Percentiles rank a stretch among this genome's conserved stretches.
Conservation (phyloP, 2,329 filamentous ascomycete species). For the Penicillium sclerotigenum region DNA sequence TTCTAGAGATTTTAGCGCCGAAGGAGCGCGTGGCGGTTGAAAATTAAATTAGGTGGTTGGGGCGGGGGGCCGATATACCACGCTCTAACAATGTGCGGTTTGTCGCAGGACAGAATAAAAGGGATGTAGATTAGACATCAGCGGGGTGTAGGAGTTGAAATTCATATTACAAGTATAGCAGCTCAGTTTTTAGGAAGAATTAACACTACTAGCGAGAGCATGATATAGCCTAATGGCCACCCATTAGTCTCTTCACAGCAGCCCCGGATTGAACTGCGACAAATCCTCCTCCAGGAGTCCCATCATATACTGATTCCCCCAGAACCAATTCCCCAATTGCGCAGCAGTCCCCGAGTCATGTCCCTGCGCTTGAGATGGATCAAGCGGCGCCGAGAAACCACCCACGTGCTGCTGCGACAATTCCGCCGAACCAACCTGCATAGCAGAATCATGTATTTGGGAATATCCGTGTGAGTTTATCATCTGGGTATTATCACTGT, state of each 20-base stretch:
- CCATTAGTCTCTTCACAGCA: not conserved
- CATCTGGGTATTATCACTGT: not conserved
- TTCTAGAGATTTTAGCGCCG: too few species aligned
- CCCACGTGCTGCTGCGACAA: not conserved
- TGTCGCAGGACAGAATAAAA: too few species aligned
- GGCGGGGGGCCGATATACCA: too few species aligned
- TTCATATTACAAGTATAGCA: not conserved
- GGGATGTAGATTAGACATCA: not conserved
- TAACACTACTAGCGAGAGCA: not conserved
- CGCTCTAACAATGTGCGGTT: too few species aligned
- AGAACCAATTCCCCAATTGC: constrained; percentile 64
- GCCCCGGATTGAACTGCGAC: constrained; percentile 28
- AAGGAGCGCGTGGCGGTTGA: too few species aligned
- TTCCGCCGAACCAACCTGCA: constrained; percentile 1
- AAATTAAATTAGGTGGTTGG: too few species aligned
- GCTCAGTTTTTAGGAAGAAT: not conserved
- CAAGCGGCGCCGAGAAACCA: constrained; percentile 3
- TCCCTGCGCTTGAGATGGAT: constrained; percentile 16
- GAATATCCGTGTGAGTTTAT: not conserved
- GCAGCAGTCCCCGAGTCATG: constrained; percentile 1
- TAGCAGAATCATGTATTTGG: constrained; percentile 7
- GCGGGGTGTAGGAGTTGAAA: not conserved
- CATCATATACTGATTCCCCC: constrained; percentile 63
- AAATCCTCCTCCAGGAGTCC: constrained; percentile 61
- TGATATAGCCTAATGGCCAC: not conserved